Conservation (phyloP, 2,329 filamentous ascomycete species). For the Pestalotiopsis sp. region DNA sequence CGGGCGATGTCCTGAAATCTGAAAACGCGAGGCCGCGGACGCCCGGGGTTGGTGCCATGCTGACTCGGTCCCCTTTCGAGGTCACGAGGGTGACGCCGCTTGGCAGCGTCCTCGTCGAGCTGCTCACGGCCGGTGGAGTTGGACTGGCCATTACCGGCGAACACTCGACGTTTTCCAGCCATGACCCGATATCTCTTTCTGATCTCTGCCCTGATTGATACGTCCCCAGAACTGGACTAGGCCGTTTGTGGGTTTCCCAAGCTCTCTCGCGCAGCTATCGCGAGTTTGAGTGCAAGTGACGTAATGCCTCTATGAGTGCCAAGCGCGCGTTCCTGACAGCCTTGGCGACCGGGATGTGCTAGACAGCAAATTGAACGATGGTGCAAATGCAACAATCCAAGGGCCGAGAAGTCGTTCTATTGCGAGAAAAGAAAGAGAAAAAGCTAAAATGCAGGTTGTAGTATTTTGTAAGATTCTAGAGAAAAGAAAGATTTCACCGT, state of each 20-base stretch:
- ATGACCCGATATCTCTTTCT: neutral
- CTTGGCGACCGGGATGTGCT: neutral
- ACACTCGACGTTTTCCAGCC: constrained; percentile 14
- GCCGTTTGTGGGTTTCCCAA: neutral
- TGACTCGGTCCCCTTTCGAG: constrained; percentile 11
- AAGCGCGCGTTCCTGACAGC: constrained; percentile 4
- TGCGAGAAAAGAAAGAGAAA: neutral
- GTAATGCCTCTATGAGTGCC: neutral
- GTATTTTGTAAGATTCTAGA: neutral
- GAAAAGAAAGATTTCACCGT: neutral
- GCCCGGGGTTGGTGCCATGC: neutral
- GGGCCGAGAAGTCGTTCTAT: neutral
- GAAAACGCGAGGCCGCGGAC: constrained; percentile 12
- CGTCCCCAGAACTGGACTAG: neutral
- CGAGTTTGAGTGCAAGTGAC: neutral
- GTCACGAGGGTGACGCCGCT: constrained; percentile 1
- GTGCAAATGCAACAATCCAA: neutral
- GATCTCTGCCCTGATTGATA: neutral
- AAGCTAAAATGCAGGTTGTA: neutral
- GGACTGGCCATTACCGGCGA: constrained; percentile 1
- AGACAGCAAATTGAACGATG: neutral
- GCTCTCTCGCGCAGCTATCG: neutral
- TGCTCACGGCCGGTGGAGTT: constrained; percentile 2
- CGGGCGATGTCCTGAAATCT: constrained; percentile 12
- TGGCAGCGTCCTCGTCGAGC: neutral